Percentiles rank a stretch among this genome's conserved stretches.
Conservation (phyloP, 2,329 filamentous ascomycete species). For the Thielaviopsis populi region DNA sequence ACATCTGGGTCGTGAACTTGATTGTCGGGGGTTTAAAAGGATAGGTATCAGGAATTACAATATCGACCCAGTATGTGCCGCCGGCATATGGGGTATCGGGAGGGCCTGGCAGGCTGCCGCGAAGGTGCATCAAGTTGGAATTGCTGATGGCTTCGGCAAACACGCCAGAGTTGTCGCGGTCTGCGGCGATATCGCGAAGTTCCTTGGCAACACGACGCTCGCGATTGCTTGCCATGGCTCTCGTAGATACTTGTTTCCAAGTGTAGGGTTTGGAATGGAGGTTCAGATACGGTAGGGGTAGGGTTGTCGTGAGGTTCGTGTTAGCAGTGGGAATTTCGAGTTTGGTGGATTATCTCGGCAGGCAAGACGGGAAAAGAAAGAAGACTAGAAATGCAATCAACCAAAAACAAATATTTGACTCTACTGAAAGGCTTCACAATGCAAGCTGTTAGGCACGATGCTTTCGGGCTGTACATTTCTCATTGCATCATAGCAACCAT, state of each 20-base stretch:
- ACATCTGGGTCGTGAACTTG: constrained; percentile 84
- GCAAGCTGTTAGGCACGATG: neutral
- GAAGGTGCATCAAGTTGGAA: constrained; percentile 64
- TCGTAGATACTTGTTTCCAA: neutral
- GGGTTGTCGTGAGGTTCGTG: neutral
- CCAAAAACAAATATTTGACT: neutral
- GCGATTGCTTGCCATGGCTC: constrained; percentile 34
- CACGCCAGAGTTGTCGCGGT: constrained; percentile 61
- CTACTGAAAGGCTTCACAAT: neutral
- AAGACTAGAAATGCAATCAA: neutral
- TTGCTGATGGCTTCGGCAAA: constrained; percentile 48
- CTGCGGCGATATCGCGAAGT: constrained; percentile 56
- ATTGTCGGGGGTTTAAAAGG: constrained; percentile 87
- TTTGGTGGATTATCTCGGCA: neutral
- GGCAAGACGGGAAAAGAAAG: neutral
- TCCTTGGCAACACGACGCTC: constrained; percentile 57
- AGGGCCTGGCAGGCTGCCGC: constrained; percentile 69
- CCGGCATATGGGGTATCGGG: constrained; percentile 89
- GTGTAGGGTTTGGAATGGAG: neutral
- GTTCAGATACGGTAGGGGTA: neutral
- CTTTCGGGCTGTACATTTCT: neutral
- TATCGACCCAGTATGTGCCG: constrained; percentile 67
- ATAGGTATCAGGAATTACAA: constrained; percentile 75
- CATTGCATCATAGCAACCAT: neutral
- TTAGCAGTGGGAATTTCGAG: neutral